Conservation (phyloP, 192 early-diverging fungal genomes). For the Geranomyces variabilis region DNA sequence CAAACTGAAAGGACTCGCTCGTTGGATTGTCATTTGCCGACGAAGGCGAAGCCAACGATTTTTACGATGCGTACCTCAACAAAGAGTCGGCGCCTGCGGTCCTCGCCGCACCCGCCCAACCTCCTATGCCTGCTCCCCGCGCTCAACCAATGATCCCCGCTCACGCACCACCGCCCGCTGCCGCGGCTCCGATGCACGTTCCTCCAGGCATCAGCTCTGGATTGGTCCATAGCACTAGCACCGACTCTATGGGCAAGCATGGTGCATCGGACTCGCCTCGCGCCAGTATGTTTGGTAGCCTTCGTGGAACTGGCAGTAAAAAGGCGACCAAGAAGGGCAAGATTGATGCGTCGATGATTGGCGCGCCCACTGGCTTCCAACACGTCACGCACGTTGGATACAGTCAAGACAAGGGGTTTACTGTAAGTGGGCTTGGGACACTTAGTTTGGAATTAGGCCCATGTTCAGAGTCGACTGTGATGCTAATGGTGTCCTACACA, state of each 20-base stretch:
- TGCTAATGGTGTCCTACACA: too few species aligned
- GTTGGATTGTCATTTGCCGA: conserved; percentile 57
- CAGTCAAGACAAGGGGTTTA: conserved; percentile 52
- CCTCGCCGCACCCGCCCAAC: background rate
- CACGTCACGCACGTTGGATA: conserved; percentile 49
- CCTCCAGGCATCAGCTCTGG: background rate
- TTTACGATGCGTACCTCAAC: conserved; percentile 22
- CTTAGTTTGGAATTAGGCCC: too few species aligned
- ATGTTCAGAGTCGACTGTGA: too few species aligned
- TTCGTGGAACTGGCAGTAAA: conserved; percentile 27
- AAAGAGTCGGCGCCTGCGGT: conserved; percentile 18
- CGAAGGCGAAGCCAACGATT: conserved; percentile 52
- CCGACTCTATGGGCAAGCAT: background rate
- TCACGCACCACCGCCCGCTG: background rate
- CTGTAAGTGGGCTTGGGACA: conserved; percentile 29
- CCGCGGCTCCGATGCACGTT: background rate
- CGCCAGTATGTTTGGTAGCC: conserved; percentile 2
- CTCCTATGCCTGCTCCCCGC: background rate
- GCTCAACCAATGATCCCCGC: conserved; percentile 4
- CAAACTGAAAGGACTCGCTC: conserved; percentile 27
- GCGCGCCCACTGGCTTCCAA: conserved; percentile 52
- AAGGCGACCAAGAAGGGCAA: conserved; percentile 35
- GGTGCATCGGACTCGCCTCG: background rate
- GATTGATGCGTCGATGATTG: conserved; percentile 55
- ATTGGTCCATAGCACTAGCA: conserved; percentile 2